Evolutionary conservation across 2,329 filamentous ascomycete genomes (phyloP).

Genomic region (Parafenestella ontariensis): DNA sequence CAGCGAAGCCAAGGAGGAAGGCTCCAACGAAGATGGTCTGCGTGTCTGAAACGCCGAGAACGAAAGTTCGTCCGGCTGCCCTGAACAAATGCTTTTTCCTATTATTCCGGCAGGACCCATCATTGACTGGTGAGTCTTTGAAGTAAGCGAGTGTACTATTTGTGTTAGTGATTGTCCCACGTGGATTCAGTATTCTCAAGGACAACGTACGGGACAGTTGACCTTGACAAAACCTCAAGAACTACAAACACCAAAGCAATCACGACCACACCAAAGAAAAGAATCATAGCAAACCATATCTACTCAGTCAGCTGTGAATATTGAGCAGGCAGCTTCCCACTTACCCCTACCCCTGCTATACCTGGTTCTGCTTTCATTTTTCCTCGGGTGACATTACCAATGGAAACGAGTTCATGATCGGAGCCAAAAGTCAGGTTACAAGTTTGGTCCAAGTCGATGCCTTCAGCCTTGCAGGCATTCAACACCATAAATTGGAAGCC

Average conservation of each 20-base stretch:
- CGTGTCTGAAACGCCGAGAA: constrained; percentile 4
- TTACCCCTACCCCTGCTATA: constrained; percentile 1
- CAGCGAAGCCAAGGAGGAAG: constrained; percentile 5
- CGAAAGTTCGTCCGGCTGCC: constrained; percentile 3
- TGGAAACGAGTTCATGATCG: background rate
- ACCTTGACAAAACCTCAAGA: background rate
- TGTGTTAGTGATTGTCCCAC: background rate
- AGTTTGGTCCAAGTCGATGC: constrained; percentile 1
- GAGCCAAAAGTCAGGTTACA: constrained; percentile 1
- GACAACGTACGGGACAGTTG: background rate
- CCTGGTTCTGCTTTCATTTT: constrained; percentile 2
- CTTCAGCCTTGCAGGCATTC: constrained; percentile 4
- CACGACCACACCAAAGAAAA: constrained; percentile 1
- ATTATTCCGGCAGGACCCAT: background rate
- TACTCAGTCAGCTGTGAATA: background rate
- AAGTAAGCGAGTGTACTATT: constrained; percentile 1
- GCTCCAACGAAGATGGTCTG: constrained; percentile 6
- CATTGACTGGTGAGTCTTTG: background rate
- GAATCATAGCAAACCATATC: constrained; percentile 7
- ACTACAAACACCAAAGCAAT: constrained; percentile 3
- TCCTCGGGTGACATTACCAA: constrained; percentile 3
- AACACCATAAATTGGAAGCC: constrained; percentile 3
- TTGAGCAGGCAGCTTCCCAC: background rate
- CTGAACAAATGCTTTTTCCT: background rate
- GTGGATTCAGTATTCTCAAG: background rate